These are phyloP conservation scores for Pascua guehoae DNA, from an alignment of 1,284 basidiomycete species.

Conservation along the genomic window DNA sequence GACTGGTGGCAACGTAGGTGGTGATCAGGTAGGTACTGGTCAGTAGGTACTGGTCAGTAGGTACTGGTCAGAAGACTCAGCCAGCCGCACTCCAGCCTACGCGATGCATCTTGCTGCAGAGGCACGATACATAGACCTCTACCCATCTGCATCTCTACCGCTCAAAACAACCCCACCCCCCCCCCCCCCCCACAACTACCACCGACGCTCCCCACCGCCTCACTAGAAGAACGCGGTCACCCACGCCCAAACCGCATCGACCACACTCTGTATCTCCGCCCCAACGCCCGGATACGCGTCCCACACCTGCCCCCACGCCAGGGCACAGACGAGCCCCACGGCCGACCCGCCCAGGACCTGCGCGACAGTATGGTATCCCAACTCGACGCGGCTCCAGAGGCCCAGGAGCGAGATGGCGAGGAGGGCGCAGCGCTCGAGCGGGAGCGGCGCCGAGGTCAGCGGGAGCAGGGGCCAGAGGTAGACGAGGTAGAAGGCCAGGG, in stretches of 20 bases:
- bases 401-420: constrained; percentile 47
- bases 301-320: constrained; percentile 54
- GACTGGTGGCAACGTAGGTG: too few species aligned
- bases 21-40: too few species aligned
- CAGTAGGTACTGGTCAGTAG: too few species aligned
- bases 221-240: too few species aligned
- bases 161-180: too few species aligned
- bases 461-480: constrained; percentile 62
- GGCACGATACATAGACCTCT: too few species aligned
- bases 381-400: constrained; percentile 66
- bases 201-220: too few species aligned
- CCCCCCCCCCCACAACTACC: too few species aligned
- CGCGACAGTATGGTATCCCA: constrained; percentile 73
- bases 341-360: constrained; percentile 67
- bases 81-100: too few species aligned
- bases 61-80: too few species aligned
- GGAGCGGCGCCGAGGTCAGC: constrained; percentile 54
- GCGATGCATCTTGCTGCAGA: too few species aligned
- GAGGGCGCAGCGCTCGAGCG: constrained; percentile 43
- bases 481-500: constrained; percentile 65
- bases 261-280: neutral
- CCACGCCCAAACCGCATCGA: neutral
- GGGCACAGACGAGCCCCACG: constrained; percentile 60
- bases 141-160: too few species aligned
- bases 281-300: constrained; percentile 10